Evolutionary conservation across 768 basidiomycete species (phyloP).

Genomic region (Agrocybe pediades): DNA sequence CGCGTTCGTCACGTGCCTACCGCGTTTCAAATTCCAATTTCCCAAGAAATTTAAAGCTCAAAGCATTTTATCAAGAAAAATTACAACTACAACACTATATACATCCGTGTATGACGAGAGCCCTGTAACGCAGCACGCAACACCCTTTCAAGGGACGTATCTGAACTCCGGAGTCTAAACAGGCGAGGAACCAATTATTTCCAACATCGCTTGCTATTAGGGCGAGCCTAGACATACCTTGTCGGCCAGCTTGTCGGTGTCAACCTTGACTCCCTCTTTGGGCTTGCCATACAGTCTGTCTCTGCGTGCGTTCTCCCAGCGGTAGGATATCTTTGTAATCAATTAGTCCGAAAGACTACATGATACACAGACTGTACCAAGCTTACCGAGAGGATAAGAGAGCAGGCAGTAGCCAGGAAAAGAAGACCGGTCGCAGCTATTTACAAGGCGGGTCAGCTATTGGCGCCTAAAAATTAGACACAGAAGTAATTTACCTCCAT

Average conservation of each 20-base stretch:
- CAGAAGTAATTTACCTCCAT: conserved; percentile 41
- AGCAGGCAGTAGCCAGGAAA: conserved; percentile 56
- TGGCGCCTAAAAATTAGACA: not conserved
- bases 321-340: conserved; percentile 71
- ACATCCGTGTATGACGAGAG: not conserved
- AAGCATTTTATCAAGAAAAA: not conserved
- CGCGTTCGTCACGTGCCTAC: conserved; percentile 10
- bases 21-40: too few relatives aligned
- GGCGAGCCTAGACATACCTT: conserved; percentile 42
- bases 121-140: not conserved
- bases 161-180: conserved; percentile 62
- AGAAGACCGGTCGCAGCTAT: conserved; percentile 35
- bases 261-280: conserved; percentile 47
- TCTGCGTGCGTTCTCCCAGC: conserved; percentile 58
- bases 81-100: not conserved
- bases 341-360: conserved; percentile 23
- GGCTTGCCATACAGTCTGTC: conserved; percentile 55
- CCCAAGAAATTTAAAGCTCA: too few relatives aligned
- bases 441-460: not conserved
- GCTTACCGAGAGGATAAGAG: conserved; percentile 52
- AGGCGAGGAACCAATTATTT: not conserved
- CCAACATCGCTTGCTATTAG: not conserved
- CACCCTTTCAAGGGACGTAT: conserved; percentile 44
- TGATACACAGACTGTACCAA: not conserved
- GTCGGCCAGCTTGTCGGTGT: conserved; percentile 68